Evolutionary conservation across 2,329 filamentous ascomycete genomes (phyloP).

Genomic region (Sarocladium brachiariae): DNA sequence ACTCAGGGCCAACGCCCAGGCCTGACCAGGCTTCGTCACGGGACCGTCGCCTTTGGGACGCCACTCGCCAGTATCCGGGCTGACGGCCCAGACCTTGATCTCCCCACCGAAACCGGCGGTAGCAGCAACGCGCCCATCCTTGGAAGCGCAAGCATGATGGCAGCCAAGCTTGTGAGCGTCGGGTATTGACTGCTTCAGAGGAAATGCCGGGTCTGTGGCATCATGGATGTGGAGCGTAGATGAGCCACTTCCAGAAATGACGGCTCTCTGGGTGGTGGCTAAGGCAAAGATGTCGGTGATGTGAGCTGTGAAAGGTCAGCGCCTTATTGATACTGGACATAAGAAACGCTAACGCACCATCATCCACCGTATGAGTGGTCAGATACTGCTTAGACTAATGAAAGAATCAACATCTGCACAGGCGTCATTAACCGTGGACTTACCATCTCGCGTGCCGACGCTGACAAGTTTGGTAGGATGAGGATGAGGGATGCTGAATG

Average conservation of each 20-base stretch:
- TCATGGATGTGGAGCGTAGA: conserved; percentile 77
- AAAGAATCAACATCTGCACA: conserved; percentile 9
- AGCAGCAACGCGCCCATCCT: conserved; percentile 64
- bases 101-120: conserved; percentile 88
- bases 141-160: conserved; percentile 74
- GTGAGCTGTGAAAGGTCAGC: conserved; percentile 53
- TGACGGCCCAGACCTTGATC: conserved; percentile 71
- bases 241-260: conserved; percentile 80
- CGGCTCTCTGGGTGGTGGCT: conserved; percentile 63
- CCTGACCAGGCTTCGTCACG: conserved; percentile 57
- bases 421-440: background rate
- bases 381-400: conserved; percentile 94
- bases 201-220: conserved; percentile 63
- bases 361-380: conserved; percentile 82
- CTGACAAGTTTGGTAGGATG: background rate
- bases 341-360: conserved; percentile 50
- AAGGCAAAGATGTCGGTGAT: conserved; percentile 78
- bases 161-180: conserved; percentile 82
- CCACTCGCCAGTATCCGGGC: conserved; percentile 51
- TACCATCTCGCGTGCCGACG: conserved; percentile 19
- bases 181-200: conserved; percentile 71
- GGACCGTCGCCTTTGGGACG: conserved; percentile 28
- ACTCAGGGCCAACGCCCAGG: conserved; percentile 84
- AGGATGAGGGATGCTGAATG: background rate
- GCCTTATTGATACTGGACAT: conserved; percentile 15